phyloP scores from a whole-genome alignment of 129 eudicot species.

The Helianthus annuus region HanXRQr2.0-SUNRISE NC_035436.2:38779315-38779814 shows the following conservation, averaged over 20 bases:
- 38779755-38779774: slow-evolving; percentile 40
- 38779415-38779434: slow-evolving; percentile 40
- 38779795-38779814: slow-evolving; percentile 27
- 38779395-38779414: slow-evolving; percentile 17
- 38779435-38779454: slow-evolving; percentile 18
- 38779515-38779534: slow-evolving; percentile 35
- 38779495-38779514: neutral
- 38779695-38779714: slow-evolving; percentile 30
- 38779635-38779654: neutral
- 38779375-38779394: slow-evolving; percentile 28
- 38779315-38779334: neutral
- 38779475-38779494: slow-evolving; percentile 16
- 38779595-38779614: neutral
- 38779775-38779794: slow-evolving; percentile 48
- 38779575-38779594: slow-evolving; percentile 55
- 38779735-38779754: slow-evolving; percentile 28
- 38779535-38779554: slow-evolving; percentile 53
- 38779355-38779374: slow-evolving; percentile 21
- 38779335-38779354: slow-evolving; percentile 10
- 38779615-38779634: neutral
- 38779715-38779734: slow-evolving; percentile 47
- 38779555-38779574: slow-evolving; percentile 54
- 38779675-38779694: slow-evolving; percentile 20
- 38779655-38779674: slow-evolving; percentile 4
- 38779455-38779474: slow-evolving; percentile 23